Conservation (phyloP, 257 asterid species). For the Anisodus acutangulus region DNA sequence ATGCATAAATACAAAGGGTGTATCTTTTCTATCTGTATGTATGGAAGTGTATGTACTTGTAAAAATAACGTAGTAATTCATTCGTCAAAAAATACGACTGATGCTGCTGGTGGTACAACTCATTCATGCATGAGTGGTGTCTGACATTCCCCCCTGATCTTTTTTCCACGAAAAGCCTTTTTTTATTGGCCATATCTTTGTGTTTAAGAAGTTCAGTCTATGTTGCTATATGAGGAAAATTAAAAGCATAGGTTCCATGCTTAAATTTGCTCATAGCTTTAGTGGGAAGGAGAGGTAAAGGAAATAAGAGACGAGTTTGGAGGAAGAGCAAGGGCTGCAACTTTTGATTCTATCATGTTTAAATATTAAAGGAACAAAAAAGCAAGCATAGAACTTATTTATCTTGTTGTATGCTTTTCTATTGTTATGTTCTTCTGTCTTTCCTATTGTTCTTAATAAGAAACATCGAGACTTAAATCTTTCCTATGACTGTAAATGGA, state of each 20-base stretch:
- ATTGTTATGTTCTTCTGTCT: not conserved
- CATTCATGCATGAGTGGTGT: not conserved
- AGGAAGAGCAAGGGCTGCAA: not conserved
- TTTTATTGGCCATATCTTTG: not conserved
- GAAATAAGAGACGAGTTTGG: not conserved
- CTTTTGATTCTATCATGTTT: not conserved
- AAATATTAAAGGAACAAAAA: constrained; percentile 10
- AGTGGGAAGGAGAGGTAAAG: not conserved
- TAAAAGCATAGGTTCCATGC: not conserved
- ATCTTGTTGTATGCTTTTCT: not conserved
- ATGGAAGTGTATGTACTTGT: not conserved
- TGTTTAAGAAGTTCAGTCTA: not conserved
- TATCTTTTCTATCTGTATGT: not conserved
- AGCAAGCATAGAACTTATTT: not conserved
- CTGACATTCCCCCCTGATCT: not conserved
- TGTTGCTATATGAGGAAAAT: not conserved
- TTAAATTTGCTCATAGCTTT: not conserved
- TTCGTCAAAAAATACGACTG: not conserved
- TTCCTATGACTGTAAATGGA: constrained; percentile 18
- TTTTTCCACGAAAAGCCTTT: not conserved
- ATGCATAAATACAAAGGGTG: too few species aligned
- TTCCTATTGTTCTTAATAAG: not conserved
- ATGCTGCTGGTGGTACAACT: constrained; percentile 12
- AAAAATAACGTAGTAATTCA: not conserved
- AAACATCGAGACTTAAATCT: not conserved